Conservation (phyloP, 306 rosid species). For the Oxytropis ochrocephala region DNA sequence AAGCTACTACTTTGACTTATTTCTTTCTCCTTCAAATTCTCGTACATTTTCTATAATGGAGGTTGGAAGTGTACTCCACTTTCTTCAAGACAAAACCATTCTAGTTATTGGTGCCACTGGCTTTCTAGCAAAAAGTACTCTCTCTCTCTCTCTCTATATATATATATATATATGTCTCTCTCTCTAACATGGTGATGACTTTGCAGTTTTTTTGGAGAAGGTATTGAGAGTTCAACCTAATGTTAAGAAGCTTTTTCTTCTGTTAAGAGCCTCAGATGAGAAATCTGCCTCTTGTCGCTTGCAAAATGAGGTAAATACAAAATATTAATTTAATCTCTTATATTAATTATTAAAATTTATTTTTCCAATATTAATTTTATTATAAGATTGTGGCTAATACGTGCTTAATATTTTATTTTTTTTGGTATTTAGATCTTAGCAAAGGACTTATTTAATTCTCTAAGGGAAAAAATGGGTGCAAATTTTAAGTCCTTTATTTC, state of each 20-base stretch:
- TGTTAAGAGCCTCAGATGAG: constrained; percentile 51
- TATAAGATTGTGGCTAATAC: neutral
- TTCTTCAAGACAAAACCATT: constrained; percentile 50
- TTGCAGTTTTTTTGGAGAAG: constrained; percentile 73
- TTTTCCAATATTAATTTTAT: no score
- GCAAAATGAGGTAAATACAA: constrained; percentile 44
- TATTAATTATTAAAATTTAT: no score
- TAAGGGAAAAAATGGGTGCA: constrained; percentile 52
- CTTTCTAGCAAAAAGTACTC: constrained; percentile 61
- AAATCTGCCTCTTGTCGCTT: constrained; percentile 49
- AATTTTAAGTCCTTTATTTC: constrained; percentile 31
- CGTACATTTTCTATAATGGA: constrained; percentile 39
- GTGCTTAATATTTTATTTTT: neutral
- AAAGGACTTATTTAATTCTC: constrained; percentile 55
- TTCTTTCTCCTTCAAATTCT: neutral
- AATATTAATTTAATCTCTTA: neutral
- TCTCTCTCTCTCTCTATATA: neutral
- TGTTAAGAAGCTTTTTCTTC: constrained; percentile 70
- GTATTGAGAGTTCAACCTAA: constrained; percentile 72
- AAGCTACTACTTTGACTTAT: neutral
- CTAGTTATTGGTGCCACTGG: constrained; percentile 66
- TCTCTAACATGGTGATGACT: neutral
- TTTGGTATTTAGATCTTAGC: constrained; percentile 41
- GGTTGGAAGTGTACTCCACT: constrained; percentile 48
- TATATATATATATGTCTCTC: neutral